Base-by-base conservation (phyloP, 306 rosid species). In the Aeschynomene evenia region DNA sequence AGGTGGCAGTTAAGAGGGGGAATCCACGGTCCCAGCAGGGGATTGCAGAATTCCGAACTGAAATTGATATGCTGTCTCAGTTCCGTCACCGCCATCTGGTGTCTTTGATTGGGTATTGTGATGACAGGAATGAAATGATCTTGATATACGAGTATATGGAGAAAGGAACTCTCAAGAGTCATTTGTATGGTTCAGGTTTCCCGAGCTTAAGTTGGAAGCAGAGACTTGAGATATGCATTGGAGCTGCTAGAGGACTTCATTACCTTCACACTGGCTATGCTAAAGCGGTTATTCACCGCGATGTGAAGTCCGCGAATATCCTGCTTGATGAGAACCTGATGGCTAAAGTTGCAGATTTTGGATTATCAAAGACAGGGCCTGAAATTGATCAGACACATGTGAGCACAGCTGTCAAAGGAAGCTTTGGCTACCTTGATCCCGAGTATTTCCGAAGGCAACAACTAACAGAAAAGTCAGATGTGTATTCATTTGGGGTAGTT, bases 271-370 rank as follows among this genome's bases (percentile, higher is more conserved):
- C 96, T 4, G 90, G 98, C 69, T 82, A 89, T 77, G 89, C 95
- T 49, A 92, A 87, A 80, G 96, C 95, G 6, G 89, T 92, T 68
- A 92, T 92, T 74, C 96, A 92, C 68, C 96, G 98, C 0, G 95
- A 92, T 3, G 98, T 89, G 64, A 92, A 92, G 76, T 87, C 98
- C 10, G 98, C 98, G 4, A 92, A 87, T 58, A 92, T 92, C 50
- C 82, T 92, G 37, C 92, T 92, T 20, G 98, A 92, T 14, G 98
- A 92, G 78, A 89, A 87, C 66, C 88, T 92, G 20, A 92, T 89
- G 96, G 96, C 98, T 29, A 92, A 89, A 76, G 98, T 92, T 51
- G 95, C 98, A 55, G 98, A 89, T 77, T 89, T 92, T 7, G 96
- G 96, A 46, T 80, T 92, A 42, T 89, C 98, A 5, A 92, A 89